Evolutionary conservation across 345 rosid genomes (phyloP), one percentile per base, ranked within the genome.

Genomic region (Clarkia xantiana): DNA sequence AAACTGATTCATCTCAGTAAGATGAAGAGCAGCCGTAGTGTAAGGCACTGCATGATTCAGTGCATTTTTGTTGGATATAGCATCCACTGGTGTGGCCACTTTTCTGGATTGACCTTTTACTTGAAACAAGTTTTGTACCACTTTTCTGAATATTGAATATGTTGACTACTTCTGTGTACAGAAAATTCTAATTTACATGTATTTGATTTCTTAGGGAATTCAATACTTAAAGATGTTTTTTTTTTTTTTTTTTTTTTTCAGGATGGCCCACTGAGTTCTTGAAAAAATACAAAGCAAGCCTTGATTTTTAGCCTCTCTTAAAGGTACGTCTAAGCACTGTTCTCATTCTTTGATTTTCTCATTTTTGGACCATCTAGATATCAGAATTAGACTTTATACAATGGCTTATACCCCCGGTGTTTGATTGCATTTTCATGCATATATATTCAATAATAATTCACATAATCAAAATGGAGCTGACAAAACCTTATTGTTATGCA

Each of bases 231-330:
- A 76, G 99, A 84, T 75, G 88, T 80, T 63, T 75, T 82, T 39
- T 71, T 49, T 17, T 81, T 88, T 40, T 80, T 87, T 66, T 87
- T n/a, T 91, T 84, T 77, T 84, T 96, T 55, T 90, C 99, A 25
- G 99, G 99, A 71, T 82, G 95, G 60, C 99, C 96, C 53, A 71
- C 81, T 25, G 94, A 78, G 29, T 93, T 93, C 83, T 71, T 93
- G 61, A 80, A 66, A 55, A 91, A 91, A 70, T 91, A 87, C 74
- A 87, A 82, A 68, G 78, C 94, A 59, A 91, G 94, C 75, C 67
- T 84, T 15, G 76, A 82, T 56, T 86, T 91, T 56, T 91, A 74
- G 81, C 80, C 55, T 66, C 75, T 72, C 86, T 93, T 59, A 94
- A 93, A 87, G 99, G 98, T 91, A 80, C 18, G 40, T 10, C 15